These are phyloP conservation scores for Chrysanthemum makinoi DNA, from an alignment of 129 eudicot genomes.

Conservation along the genomic window DNA sequence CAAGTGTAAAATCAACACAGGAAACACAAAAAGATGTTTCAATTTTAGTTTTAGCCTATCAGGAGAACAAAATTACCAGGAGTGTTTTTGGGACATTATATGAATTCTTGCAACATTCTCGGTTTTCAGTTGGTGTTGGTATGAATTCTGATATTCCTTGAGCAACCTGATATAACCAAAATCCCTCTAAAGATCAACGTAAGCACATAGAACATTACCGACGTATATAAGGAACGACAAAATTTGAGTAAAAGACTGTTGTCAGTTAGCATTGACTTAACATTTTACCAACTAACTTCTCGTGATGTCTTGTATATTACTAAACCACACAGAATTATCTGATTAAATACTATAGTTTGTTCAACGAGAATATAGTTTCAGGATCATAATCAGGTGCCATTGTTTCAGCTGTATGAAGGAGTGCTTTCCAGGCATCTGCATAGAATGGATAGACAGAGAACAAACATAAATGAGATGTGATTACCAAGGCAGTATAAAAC, in stretches of 20 bases:
- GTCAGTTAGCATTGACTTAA: too few relatives aligned
- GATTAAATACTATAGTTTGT: slow-evolving; percentile 42
- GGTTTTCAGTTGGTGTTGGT: slow-evolving; percentile 85
- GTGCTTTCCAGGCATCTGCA: slow-evolving; percentile 74
- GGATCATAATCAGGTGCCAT: slow-evolving; percentile 69
- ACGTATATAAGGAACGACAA: background rate
- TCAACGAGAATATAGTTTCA: slow-evolving; percentile 57
- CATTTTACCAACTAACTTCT: too few relatives aligned
- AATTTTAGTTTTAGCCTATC: background rate
- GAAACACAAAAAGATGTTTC: background rate
- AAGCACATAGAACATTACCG: background rate
- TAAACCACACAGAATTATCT: slow-evolving; percentile 38
- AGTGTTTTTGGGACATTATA: slow-evolving; percentile 71
- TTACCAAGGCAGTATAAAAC: background rate
- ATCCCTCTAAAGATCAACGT: background rate
- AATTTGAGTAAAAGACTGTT: background rate
- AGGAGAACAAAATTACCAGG: slow-evolving; percentile 49
- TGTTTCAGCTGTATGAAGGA: slow-evolving; percentile 68
- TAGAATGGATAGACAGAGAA: slow-evolving; percentile 8
- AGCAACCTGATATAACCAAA: slow-evolving; percentile 49
- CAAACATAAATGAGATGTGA: too few relatives aligned
- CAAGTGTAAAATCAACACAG: background rate
- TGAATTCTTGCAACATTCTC: slow-evolving; percentile 58
- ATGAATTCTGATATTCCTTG: slow-evolving; percentile 90
- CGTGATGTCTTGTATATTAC: too few relatives aligned